Evolutionary conservation across 2,329 filamentous ascomycete species (phyloP).

Genomic region (Calonectria fujianensis): DNA sequence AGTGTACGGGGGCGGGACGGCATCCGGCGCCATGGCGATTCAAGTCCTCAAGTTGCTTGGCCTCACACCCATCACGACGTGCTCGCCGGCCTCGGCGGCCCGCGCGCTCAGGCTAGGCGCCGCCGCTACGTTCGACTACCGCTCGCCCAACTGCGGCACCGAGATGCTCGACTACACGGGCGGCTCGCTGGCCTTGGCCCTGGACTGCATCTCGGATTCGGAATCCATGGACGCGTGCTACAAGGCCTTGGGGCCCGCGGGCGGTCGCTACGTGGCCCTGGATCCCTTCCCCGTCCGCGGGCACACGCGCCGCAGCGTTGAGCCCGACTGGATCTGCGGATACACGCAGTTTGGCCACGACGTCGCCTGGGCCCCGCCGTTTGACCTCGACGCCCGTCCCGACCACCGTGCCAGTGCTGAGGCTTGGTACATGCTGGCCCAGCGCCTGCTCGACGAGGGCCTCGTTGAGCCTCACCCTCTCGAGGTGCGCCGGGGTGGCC

Average conservation of each 20-base stretch:
- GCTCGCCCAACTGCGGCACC: not conserved
- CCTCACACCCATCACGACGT: slow-evolving; percentile 7
- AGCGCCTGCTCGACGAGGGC: slow-evolving; percentile 1
- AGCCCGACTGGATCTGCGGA: not conserved
- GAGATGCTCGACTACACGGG: not conserved
- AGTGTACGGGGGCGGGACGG: slow-evolving; percentile 2
- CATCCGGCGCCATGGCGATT: slow-evolving; percentile 8
- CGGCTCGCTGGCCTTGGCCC: not conserved
- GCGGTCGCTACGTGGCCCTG: slow-evolving; percentile 1
- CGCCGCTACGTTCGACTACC: not conserved
- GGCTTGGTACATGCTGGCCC: slow-evolving; percentile 2
- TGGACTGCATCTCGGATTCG: slow-evolving; percentile 1
- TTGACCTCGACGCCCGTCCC: slow-evolving; percentile 4
- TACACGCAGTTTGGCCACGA: slow-evolving; percentile 9
- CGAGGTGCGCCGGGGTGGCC: not conserved
- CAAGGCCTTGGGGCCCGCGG: not conserved
- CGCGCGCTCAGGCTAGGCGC: not conserved
- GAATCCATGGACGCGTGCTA: not conserved
- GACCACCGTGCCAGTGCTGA: slow-evolving; percentile 1
- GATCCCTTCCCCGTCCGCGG: slow-evolving; percentile 4
- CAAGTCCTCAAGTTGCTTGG: not conserved
- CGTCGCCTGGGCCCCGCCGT: not conserved
- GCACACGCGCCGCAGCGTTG: not conserved
- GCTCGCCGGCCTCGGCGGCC: not conserved
- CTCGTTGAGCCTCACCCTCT: slow-evolving; percentile 3